Conservation (phyloP, 495 filamentous ascomycete species). For the Umbilicaria muhlenbergii region DNA sequence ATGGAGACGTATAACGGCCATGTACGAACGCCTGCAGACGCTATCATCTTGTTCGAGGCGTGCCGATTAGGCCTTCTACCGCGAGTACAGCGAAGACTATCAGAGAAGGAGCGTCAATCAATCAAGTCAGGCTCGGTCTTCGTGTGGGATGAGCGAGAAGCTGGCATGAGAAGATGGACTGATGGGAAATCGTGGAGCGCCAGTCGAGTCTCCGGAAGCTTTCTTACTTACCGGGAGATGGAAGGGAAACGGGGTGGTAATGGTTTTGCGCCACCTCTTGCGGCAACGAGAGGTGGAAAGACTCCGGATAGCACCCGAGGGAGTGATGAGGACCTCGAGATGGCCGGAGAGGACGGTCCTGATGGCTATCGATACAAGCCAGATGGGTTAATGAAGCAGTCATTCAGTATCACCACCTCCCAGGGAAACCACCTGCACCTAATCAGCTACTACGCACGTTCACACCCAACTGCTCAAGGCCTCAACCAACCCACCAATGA, state of each 20-base stretch:
- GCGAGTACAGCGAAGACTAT: slow-evolving; percentile 80
- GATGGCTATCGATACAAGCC: slow-evolving; percentile 97
- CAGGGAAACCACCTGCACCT: slow-evolving; percentile 83
- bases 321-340: slow-evolving; percentile 63
- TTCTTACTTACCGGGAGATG: slow-evolving; percentile 96
- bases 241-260: slow-evolving; percentile 77
- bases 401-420: slow-evolving; percentile 93
- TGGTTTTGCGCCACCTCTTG: slow-evolving; percentile 35
- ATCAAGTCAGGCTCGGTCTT: slow-evolving; percentile 95
- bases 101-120: slow-evolving; percentile 90
- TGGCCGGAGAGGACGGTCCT: slow-evolving; percentile 63
- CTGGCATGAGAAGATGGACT: slow-evolving; percentile 96
- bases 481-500: slow-evolving; percentile 70
- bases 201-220: slow-evolving; percentile 92
- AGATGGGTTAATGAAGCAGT: slow-evolving; percentile 97
- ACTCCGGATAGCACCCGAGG: slow-evolving; percentile 65
- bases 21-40: slow-evolving; percentile 83
- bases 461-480: slow-evolving; percentile 46
- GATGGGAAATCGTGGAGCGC: slow-evolving; percentile 99
- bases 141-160: slow-evolving; percentile 97
- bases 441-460: slow-evolving; percentile 89
- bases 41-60: slow-evolving; percentile 94
- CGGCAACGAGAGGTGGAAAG: slow-evolving; percentile 45
- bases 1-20: slow-evolving; percentile 97
- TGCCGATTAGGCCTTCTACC: slow-evolving; percentile 82